A percentile compares a stretch with the other conserved stretches of the same genome.
Evolutionary conservation across 345 rosid species (phyloP).

Genomic region (Nephelium lappaceum): DNA sequence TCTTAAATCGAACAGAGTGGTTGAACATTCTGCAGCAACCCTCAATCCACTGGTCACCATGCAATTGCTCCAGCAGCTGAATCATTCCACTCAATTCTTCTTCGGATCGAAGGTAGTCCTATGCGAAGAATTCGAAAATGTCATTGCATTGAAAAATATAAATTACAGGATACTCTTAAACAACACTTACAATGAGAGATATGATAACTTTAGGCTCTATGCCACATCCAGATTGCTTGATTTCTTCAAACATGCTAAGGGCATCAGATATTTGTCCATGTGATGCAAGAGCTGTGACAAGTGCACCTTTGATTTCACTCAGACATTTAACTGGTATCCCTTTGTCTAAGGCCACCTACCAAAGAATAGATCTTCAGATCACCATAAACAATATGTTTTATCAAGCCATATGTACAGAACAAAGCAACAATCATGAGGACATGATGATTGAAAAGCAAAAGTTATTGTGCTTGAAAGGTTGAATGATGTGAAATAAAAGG

Average conservation of each 20-base stretch:
- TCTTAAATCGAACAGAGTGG: conserved; percentile 52
- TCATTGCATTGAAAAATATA: background rate
- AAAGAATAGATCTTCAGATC: conserved; percentile 8
- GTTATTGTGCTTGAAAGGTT: background rate
- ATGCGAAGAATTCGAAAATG: background rate
- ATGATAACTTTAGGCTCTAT: conserved; percentile 68
- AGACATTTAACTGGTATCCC: conserved; percentile 43
- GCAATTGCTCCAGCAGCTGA: conserved; percentile 60
- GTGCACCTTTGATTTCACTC: conserved; percentile 65
- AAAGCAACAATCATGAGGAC: background rate
- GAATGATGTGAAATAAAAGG: background rate
- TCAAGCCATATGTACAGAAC: background rate
- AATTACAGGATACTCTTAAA: background rate
- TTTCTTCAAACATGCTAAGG: conserved; percentile 57
- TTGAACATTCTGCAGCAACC: conserved; percentile 66
- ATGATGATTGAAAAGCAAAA: background rate
- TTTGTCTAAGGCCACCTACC: conserved; percentile 58
- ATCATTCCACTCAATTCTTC: conserved; percentile 53
- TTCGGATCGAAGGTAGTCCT: conserved; percentile 57
- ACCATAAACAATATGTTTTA: background rate
- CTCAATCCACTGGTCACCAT: conserved; percentile 57
- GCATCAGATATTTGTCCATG: conserved; percentile 71
- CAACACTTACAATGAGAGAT: conserved; percentile 54
- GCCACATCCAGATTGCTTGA: conserved; percentile 49
- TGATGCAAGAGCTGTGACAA: conserved; percentile 70